phyloP scores from a whole-genome alignment of 2,329 filamentous ascomycete species.

The Aspergillus proliferans region DNA sequence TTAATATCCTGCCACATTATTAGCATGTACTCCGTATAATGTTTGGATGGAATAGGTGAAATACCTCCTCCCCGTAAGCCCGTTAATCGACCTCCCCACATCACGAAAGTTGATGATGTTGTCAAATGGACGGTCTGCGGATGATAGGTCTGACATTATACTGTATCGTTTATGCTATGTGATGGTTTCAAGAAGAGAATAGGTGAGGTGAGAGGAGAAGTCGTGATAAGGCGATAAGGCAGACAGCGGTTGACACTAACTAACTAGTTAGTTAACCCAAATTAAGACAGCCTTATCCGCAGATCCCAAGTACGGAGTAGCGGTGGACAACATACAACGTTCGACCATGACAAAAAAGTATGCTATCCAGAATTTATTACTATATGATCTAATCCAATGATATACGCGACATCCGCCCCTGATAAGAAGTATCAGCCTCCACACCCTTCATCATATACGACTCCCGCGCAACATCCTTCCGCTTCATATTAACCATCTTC shows the following conservation, averaged over 20 bases:
- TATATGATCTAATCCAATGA: too few relatives aligned
- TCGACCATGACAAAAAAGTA: too few relatives aligned
- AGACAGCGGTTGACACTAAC: not conserved
- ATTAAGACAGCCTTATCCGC: not conserved
- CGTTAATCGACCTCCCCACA: slow-evolving; percentile 63
- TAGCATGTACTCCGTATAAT: not conserved
- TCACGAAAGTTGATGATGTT: slow-evolving; percentile 71
- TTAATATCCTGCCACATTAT: slow-evolving; percentile 31
- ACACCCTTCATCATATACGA: too few relatives aligned
- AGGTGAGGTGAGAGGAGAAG: slow-evolving; percentile 17
- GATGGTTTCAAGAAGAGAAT: not conserved
- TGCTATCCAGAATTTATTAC: too few relatives aligned
- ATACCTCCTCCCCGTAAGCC: slow-evolving; percentile 51
- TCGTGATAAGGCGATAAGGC: not conserved
- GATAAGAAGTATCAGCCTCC: too few relatives aligned
- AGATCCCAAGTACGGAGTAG: too few relatives aligned
- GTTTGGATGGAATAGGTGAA: too few relatives aligned
- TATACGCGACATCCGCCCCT: too few relatives aligned
- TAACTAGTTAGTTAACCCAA: not conserved
- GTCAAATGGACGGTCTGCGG: slow-evolving; percentile 41
- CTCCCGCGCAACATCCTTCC: too few relatives aligned
- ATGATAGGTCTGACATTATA: slow-evolving; percentile 27
- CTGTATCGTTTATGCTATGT: not conserved
- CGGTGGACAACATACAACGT: too few relatives aligned
- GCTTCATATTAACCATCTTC: slow-evolving; percentile 1